Evolutionary conservation across 1,284 basidiomycete species (phyloP).

Genomic region (Puccinia coronata): DNA sequence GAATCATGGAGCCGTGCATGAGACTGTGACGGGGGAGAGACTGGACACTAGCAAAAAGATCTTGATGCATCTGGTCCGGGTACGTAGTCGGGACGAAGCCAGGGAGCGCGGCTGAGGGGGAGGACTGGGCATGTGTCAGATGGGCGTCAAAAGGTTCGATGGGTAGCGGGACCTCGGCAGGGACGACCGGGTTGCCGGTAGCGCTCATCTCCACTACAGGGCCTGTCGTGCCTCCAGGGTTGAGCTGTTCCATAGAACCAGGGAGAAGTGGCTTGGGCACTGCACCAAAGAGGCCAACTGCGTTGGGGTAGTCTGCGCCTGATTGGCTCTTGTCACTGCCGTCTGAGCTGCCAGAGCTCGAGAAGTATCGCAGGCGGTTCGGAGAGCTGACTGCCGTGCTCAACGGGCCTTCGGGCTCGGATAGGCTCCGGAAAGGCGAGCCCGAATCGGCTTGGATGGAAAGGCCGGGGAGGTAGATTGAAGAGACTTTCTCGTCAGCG

Average conservation of each 20-base stretch:
- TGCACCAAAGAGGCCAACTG: neutral
- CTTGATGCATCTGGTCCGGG: neutral
- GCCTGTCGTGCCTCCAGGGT: neutral
- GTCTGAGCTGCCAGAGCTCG: slow-evolving; percentile 40
- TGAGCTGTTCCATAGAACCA: neutral
- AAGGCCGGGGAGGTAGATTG: slow-evolving; percentile 19
- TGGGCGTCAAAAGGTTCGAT: slow-evolving; percentile 14
- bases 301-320: neutral
- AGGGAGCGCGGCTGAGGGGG: neutral
- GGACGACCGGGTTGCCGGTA: neutral
- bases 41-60: neutral
- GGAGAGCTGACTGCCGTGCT: slow-evolving; percentile 25
- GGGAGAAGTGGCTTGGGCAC: neutral
- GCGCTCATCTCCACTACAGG: neutral
- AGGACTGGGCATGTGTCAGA: too few species aligned
- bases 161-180: neutral
- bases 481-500: neutral
- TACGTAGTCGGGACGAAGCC: neutral
- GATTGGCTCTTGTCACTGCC: slow-evolving; percentile 17
- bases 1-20: neutral
- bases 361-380: slow-evolving; percentile 13
- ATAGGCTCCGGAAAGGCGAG: slow-evolving; percentile 22
- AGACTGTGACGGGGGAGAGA: neutral
- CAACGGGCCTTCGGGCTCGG: slow-evolving; percentile 21
- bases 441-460: slow-evolving; percentile 22